Base-by-base conservation (phyloP, 2,329 filamentous ascomycete genomes). In the Metarhizium rileyi region DNA sequence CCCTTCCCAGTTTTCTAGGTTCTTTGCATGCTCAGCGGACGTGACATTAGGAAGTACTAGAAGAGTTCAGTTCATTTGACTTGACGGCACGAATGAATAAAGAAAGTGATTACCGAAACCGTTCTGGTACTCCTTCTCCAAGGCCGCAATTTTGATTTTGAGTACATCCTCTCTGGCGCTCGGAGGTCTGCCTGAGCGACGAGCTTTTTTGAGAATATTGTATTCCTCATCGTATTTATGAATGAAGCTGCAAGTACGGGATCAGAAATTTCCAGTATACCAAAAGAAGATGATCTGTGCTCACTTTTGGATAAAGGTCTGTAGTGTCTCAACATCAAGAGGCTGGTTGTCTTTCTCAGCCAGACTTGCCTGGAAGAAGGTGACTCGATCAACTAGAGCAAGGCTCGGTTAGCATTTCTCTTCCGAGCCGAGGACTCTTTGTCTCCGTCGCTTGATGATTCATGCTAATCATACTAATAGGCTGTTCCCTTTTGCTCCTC, bases 161-260 rank as follows among this genome's bases (percentile, higher is more conserved):
- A 97, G 71, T 20, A 87, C 70, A 56, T 90, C 87, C 65, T 96
- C 89, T 52, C 80, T 83, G 22, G 82, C 81, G 61, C 77, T 87
- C 18, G 89, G 76, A 8, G 91, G 90, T 47, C 91, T 78, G 16
- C 91, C 91, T 23, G 89, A 75, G 42, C 91, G 81, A 9, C 88
- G 81, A 26, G 81, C 72, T 58, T 82, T 82, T 63, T 86, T 86
- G 46, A 86, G 58, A 35, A 73, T 69, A 14, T 74, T 74, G 30
- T 87, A 74, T 61, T 90, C 85, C 52, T 87, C 84, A 55, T 90
- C 83, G 59, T 87, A 70, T 53, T 86, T 83, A 51, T 77, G 78
- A 50, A 83, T 78, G 63, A 75, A 86, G 50, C 77, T 87, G 63
- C 30, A 25, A 12, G 44, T 8, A 14, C 14, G 5, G 41, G 64